Evolutionary conservation across 371 early-diverging fungal species (phyloP), one percentile per base, ranked within the genome.

Genomic region (Mortierella sp.): DNA sequence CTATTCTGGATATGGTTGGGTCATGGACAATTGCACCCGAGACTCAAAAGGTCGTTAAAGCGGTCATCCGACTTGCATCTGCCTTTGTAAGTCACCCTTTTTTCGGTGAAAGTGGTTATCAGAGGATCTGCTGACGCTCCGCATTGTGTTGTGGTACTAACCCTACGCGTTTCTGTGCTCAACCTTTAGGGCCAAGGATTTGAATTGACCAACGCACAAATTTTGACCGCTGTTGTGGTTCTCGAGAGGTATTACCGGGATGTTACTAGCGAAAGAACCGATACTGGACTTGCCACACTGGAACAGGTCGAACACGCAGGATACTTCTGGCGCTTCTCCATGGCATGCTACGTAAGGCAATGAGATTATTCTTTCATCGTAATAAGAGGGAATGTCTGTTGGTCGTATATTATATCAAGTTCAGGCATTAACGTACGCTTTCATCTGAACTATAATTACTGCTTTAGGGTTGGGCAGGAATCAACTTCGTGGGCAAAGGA

Each of bases 401-500:
- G 60, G 26, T 60, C 34, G 71, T 73, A 38, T 38, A 3, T 38
- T 38, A 38, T 50, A 42, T 19, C 6, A 38, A 65, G 8, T 0
- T 42, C n/a, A 50, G 14, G 28, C 28, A 54, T 57, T 48, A 28
- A 45, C 38, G 16, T 28, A 1, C 0, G 0, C 34, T 31, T 54
- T 28, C 73, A 16, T 54, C 16, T 31, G 19, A 38, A n/a, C 11
- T 7, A 26, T 34, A 44, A 28, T 26, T n/a, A 34, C 9, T 50
- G 21, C 38, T 54, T 21, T 70, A 97, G 89, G 97, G 97, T 11
- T 97, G 96, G 95, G 94, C 94, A 24, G 96, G 95, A 0, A 89
- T 97, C 38, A 93, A 95, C 77, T 95, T 95, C 81, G 93, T 97
- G 76, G 96, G 96, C 75, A 91, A 93, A 80, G 92, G 94, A 34